Evolutionary conservation across 371 early-diverging fungal genomes (phyloP), one percentile per base, ranked within the genome.

Genomic region (Haplosporangium sp.): DNA sequence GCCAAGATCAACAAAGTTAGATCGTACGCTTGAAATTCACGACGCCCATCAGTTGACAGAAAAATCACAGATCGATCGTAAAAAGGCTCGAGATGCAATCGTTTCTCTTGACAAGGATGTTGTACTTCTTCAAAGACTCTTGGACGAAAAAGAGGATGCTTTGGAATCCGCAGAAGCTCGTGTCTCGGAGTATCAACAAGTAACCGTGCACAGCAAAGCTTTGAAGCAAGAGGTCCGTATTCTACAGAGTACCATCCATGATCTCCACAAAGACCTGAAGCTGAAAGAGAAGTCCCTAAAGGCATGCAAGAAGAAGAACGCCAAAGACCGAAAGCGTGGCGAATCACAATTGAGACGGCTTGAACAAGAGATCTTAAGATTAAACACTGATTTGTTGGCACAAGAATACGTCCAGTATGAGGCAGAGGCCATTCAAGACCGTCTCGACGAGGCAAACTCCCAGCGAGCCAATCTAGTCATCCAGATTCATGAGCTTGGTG

Each of bases 61-160:
- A 65, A 74, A 74, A n/a, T 69, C 75, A 4, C 45, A 57, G 48
- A 0, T 65, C 1, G 70, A 74, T 34, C 69, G 69, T 50, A 61
- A 69, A 45, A 74, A 48, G 47, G 70, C 75, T 2, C 75, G 35
- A 2, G 58, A 70, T 40, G 76, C 71, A 4, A 63, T 71, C 37
- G 35, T 57, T 19, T 67, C 47, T 19, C 67, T 76, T 17, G 76
- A 76, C 42, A 11, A 48, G 27, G 76, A 76, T n/a, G 62, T 76
- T 34, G 67, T 40, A 11, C 59, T 61, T 15, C 63, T 76, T 19
- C 71, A 71, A 20, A 71, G 44, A 35, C 71, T 59, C 34, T 57
- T 76, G 3, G 55, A 64, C n/a, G 76, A 71, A 10, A 76, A 76
- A 34, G 76, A 76, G 10, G 61, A 71, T 2, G 67, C 76, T 5